Evolutionary conservation across 768 basidiomycete species (phyloP), one percentile per base, ranked within the genome.

Genomic region (Zangia roseola): DNA sequence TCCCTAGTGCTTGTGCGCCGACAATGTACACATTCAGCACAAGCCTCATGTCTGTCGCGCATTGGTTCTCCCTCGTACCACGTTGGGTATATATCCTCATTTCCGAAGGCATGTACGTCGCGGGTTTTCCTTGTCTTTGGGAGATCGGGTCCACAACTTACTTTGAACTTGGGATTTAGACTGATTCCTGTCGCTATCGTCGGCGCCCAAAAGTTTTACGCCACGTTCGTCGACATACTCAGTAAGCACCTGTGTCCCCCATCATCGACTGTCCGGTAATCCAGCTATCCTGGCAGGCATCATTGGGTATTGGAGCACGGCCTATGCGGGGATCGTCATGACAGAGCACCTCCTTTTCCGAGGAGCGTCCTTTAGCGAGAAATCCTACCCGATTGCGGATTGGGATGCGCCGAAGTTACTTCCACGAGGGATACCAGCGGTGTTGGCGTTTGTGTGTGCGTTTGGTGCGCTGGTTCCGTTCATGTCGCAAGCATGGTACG

Each of bases 21-120:
- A 79, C 79, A 33, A 80, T 83, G 70, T 84, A 84, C 60, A 75
- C 75, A 12, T 78, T 75, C 57, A 69, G 72, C 17, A 74, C 78
- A 17, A 75, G 74, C 37, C 61, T 75, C 45, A 74, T 75, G 74
- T 60, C 72, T 10, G 52, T 74, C 14, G 56, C 63, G 6, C 50
- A 50, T 9, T 63, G 61, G 55, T 68, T 73, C 39, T 53, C 61
- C 28, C 50, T 61, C 30, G 63, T 77, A 17, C 78, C 78, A 6
- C 70, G 78, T 30, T 79, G 74, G 67, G 64, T 79, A 7, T 75
- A 73, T 44, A 67, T 73, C n/a, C 46, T 79, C 40, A 45, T 79
- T 28, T 74, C 75, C 9, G 73, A 69, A 35, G 75, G 63, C 19
- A 70, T 79, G 74, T 78, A 40, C 49, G 74, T 61, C 13, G 12